Percentiles rank a stretch among this genome's conserved stretches.
These are phyloP conservation scores for Cardamine occulta DNA, from an alignment of 345 rosid species.

Conservation along the genomic window DNA sequence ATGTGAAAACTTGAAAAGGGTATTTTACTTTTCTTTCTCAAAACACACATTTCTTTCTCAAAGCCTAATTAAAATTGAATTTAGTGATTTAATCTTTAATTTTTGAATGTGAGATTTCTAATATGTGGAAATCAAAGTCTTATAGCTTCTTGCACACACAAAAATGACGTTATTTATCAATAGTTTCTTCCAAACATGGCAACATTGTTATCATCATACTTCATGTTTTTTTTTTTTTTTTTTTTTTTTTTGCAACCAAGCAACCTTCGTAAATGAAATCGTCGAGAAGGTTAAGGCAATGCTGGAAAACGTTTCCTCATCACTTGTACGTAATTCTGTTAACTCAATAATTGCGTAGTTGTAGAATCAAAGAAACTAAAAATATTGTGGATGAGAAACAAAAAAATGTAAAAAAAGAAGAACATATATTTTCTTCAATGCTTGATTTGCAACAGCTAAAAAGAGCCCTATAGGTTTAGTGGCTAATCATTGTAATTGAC, in stretches of 20 bases:
- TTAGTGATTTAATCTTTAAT: too few species aligned
- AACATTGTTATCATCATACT: too few species aligned
- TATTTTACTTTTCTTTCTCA: too few species aligned
- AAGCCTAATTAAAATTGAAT: too few species aligned
- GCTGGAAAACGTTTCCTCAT: neutral
- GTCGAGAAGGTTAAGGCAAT: slow-evolving; percentile 5
- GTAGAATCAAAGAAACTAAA: neutral
- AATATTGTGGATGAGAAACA: neutral
- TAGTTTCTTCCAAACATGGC: too few species aligned
- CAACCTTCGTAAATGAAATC: slow-evolving; percentile 6
- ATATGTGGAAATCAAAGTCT: too few species aligned
- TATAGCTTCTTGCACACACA: neutral
- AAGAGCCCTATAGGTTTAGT: too few species aligned
- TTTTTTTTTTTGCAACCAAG: neutral
- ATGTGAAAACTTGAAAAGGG: too few species aligned
- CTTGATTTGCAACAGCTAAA: neutral
- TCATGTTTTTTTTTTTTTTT: too few species aligned
- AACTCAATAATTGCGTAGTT: neutral
- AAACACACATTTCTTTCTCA: too few species aligned
- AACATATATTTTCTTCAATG: neutral
- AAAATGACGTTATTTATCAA: neutral
- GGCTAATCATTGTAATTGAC: too few species aligned
- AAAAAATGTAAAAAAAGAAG: neutral
- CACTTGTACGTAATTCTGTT: neutral
- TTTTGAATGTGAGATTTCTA: too few species aligned